Conservation (phyloP, 2,329 filamentous ascomycete genomes). For the Diplodia intermedia region DNA sequence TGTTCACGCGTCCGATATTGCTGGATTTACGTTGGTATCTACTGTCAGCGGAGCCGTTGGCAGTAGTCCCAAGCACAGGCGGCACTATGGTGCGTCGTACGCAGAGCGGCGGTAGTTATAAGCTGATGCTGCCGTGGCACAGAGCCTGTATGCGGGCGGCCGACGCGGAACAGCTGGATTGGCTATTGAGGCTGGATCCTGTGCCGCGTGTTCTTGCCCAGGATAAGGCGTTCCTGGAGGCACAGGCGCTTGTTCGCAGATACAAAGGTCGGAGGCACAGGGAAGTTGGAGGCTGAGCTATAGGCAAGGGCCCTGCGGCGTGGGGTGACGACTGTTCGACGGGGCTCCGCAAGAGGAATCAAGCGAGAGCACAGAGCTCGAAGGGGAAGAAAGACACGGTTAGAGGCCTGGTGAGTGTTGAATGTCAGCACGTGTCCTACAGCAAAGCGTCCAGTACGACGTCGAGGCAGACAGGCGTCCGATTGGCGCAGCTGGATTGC, state of each 20-base stretch:
- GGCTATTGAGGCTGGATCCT: slow-evolving; percentile 34
- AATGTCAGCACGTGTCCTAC: slow-evolving; percentile 48
- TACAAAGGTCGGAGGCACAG: slow-evolving; percentile 38
- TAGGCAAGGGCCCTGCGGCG: slow-evolving; percentile 1
- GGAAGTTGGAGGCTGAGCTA: slow-evolving; percentile 13
- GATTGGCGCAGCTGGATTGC: slow-evolving; percentile 42
- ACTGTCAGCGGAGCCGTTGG: slow-evolving; percentile 25
- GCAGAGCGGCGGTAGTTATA: slow-evolving; percentile 37
- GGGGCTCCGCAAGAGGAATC: slow-evolving; percentile 40
- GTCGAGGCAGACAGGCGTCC: slow-evolving; percentile 36
- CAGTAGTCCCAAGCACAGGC: neutral
- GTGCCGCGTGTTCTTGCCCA: slow-evolving; percentile 35
- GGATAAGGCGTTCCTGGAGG: slow-evolving; percentile 35
- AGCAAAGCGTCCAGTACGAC: slow-evolving; percentile 42
- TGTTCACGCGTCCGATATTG: neutral
- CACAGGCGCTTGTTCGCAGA: slow-evolving; percentile 37
- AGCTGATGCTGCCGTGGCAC: slow-evolving; percentile 36
- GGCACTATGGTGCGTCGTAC: slow-evolving; percentile 31
- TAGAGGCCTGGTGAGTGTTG: slow-evolving; percentile 39
- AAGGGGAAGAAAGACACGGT: slow-evolving; percentile 34
- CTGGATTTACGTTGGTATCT: neutral
- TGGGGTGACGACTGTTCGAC: slow-evolving; percentile 20
- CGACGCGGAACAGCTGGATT: slow-evolving; percentile 36
- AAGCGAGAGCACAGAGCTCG: slow-evolving; percentile 41
- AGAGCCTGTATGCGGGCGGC: slow-evolving; percentile 37